Conservation (phyloP, 148 eudicot species). For the Bassia scoparia region DNA sequence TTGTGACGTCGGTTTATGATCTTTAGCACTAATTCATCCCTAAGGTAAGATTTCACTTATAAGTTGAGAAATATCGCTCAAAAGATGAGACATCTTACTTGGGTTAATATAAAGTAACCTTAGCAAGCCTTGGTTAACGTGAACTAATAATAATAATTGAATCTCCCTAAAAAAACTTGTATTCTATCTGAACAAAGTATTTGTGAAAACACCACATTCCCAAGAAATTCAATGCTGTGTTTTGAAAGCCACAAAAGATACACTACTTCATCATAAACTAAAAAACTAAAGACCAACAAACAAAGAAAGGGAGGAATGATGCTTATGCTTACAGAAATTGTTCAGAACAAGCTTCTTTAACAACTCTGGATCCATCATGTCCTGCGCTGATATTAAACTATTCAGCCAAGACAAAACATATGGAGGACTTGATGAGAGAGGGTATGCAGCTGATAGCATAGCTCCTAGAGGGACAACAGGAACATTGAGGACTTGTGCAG, state of each 20-base stretch:
- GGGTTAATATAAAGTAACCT: too few species aligned
- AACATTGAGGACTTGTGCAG: conserved; percentile 88
- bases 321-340: conserved; percentile 70
- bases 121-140: too few species aligned
- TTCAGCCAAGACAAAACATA: conserved; percentile 88
- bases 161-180: too few species aligned
- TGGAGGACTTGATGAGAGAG: conserved; percentile 82
- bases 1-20: too few species aligned
- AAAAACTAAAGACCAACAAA: neutral
- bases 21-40: too few species aligned
- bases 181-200: neutral
- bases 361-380: conserved; percentile 96
- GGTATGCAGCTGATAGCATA: conserved; percentile 80
- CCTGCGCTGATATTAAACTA: conserved; percentile 77
- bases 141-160: neutral
- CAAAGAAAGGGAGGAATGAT: neutral
- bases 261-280: neutral
- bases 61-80: too few species aligned
- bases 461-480: conserved; percentile 98
- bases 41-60: too few species aligned
- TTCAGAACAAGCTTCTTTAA: conserved; percentile 82
- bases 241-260: neutral
- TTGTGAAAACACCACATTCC: neutral
- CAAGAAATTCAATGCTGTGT: neutral
- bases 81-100: too few species aligned